Evolutionary conservation across 768 basidiomycete genomes (phyloP).

Genomic region (Leccinum subgranulosum): DNA sequence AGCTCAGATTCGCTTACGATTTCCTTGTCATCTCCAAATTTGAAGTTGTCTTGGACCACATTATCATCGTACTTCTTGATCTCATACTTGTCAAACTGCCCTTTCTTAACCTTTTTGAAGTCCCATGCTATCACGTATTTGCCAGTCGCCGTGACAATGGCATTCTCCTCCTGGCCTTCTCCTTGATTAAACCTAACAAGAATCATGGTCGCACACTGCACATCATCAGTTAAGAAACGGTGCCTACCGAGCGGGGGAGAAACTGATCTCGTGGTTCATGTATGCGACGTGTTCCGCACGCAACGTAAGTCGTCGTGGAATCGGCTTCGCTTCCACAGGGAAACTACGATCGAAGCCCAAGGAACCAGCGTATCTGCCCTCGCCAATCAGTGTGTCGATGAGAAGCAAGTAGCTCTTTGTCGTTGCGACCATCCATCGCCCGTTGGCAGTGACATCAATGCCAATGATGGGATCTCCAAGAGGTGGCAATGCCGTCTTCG

Average conservation of each 20-base stretch:
- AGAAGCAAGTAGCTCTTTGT: conserved; percentile 91
- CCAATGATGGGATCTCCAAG: conserved; percentile 95
- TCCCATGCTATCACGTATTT: conserved; percentile 96
- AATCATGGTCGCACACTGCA: conserved; percentile 1
- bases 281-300: conserved; percentile 91
- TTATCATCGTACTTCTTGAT: conserved; percentile 95
- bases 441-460: conserved; percentile 90
- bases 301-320: conserved; percentile 83
- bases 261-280: conserved; percentile 83
- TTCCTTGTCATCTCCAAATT: conserved; percentile 94
- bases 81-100: conserved; percentile 86
- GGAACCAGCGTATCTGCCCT: conserved; percentile 77
- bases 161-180: conserved; percentile 84
- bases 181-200: conserved; percentile 84
- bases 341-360: conserved; percentile 93
- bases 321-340: conserved; percentile 91
- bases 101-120: conserved; percentile 93
- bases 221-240: not conserved
- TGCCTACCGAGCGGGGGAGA: conserved; percentile 87
- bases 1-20: conserved; percentile 57
- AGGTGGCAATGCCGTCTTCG: conserved; percentile 95
- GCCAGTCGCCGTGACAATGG: conserved; percentile 93
- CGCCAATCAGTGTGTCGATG: conserved; percentile 93
- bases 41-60: conserved; percentile 97
- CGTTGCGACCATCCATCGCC: conserved; percentile 93